Base-by-base conservation (phyloP, 139 green algal genomes). In the Helicosporidium sp. region DNA sequence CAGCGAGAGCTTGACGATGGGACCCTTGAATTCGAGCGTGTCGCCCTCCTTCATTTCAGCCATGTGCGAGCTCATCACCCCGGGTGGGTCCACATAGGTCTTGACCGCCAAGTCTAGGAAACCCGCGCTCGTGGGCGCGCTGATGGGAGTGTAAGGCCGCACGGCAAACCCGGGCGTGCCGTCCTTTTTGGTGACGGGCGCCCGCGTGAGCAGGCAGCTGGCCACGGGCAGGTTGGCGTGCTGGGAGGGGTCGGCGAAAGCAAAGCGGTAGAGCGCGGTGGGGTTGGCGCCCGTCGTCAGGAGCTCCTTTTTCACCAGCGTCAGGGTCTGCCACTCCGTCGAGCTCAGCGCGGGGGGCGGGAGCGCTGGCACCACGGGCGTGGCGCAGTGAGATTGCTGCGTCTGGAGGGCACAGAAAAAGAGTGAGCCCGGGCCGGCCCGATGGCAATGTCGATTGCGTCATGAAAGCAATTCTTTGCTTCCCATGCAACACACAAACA, bases 1-100 rank as follows among this genome's bases (percentile, higher is more conserved):
- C 34, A 66, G 23, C 46, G 82, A 78, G 4, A 83, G 68, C 63
- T 89, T 89, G 8, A 50, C 33, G 6, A 90, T 74, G 20, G 73
- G 82, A 23, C 70, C 67, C 58, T 77, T 80, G 46, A 70, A 68
- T 2, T 73, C 62, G 16, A 78, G 46, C 4, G 27, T 63, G 33
- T 84, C 73, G 6, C 69, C 75, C 28, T 78, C 52, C 58, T 74
- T 52, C 23, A 47, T 20, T 20, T 20, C 24, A 19, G 20, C n/a
- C 26, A 57, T 26, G 45, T 66, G 34, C 36, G 40, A 28, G 20
- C 43, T 47, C 51, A 66, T 48, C 45, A 61, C 61, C 45, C 58
- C 52, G 6, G 18, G n/a, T 7, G 41, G 51, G 41, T 34, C 13
- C 2, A 12, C 7, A 17, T 49, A 35, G 4, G 46, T 18, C 26